Base-by-base conservation (phyloP, 371 early-diverging fungal genomes). In the Massospora cicadina region DNA sequence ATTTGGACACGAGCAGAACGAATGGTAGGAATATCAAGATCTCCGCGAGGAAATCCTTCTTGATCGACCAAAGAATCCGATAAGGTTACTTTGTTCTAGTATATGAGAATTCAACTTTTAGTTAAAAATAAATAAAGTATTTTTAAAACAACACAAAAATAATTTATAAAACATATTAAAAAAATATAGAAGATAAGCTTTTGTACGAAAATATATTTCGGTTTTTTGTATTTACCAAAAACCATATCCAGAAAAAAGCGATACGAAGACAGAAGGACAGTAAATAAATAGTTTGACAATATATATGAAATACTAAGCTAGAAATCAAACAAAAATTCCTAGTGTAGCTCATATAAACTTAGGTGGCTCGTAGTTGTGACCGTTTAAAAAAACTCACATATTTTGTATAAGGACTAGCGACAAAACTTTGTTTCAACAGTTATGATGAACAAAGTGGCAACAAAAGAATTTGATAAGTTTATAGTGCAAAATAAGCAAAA, bases 31-130 rank as follows among this genome's bases (percentile, higher is more conserved):
- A 95, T 78, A 69, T 95, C 95, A 17, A 95, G 71, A 72, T 93
- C 94, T 17, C 84, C 73, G 27, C 91, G 79, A 2, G 95, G 95
- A 68, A 88, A 95, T 0, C 94, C 93, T 10, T 77, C 71, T 1
- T 67, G 43, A 69, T 91, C 94, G 1, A 92, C 77, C 30, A 95
- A 77, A 2, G 83, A 75, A 24, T 82, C 83, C 1, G 76, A 74
- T 81, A 88, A 83, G 55, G 81, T 82, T 1, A 88, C 82, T 55
- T 82, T 81, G 66, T 88, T 84, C 72, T 82, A 17, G 17, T 5
- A 43, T 10, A 43, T 5, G n/a, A n/a, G n/a, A n/a, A n/a, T n/a
- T n/a, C n/a, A n/a, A n/a, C n/a, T n/a, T n/a, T n/a, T n/a, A n/a
- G n/a, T n/a, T n/a, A n/a, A n/a, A n/a, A n/a, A n/a, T n/a, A n/a